Conservation (phyloP, 208 protist species). For the Angomonas deanei region DNA sequence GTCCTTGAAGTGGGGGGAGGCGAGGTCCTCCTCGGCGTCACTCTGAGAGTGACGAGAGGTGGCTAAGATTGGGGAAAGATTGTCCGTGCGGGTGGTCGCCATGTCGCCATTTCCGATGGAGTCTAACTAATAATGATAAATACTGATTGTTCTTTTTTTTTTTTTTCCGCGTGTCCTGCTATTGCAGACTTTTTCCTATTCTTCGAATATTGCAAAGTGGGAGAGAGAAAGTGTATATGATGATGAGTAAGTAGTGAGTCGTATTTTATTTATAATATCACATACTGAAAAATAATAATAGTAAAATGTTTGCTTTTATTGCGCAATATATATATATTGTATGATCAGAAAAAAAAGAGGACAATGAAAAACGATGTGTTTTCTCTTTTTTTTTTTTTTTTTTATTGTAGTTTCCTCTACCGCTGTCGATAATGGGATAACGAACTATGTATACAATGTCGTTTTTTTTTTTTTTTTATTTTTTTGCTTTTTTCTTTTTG, state of each 20-base stretch:
- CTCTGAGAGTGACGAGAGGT: neutral
- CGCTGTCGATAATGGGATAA: too few species aligned
- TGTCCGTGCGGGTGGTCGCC: too few species aligned
- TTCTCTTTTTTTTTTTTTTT: neutral
- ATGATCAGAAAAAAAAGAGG: constrained; percentile 6
- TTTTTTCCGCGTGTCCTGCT: too few species aligned
- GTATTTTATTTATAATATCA: neutral
- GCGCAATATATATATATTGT: neutral
- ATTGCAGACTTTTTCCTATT: too few species aligned
- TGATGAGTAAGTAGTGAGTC: neutral
- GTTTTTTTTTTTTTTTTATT: too few species aligned
- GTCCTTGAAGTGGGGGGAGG: neutral
- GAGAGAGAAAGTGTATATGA: neutral
- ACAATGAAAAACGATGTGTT: too few species aligned
- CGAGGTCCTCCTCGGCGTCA: neutral
- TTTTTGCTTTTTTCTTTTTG: too few species aligned
- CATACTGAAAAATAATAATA: neutral
- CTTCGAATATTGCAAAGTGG: neutral
- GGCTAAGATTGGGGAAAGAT: too few species aligned
- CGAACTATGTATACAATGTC: too few species aligned
- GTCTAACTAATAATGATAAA: too few species aligned
- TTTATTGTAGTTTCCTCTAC: neutral
- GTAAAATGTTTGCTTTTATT: constrained; percentile 1
- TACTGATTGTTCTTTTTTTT: too few species aligned
- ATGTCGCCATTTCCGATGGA: too few species aligned